Conservation (phyloP, 169 alveolate species). For the Cryptosporidium sp. region DNA sequence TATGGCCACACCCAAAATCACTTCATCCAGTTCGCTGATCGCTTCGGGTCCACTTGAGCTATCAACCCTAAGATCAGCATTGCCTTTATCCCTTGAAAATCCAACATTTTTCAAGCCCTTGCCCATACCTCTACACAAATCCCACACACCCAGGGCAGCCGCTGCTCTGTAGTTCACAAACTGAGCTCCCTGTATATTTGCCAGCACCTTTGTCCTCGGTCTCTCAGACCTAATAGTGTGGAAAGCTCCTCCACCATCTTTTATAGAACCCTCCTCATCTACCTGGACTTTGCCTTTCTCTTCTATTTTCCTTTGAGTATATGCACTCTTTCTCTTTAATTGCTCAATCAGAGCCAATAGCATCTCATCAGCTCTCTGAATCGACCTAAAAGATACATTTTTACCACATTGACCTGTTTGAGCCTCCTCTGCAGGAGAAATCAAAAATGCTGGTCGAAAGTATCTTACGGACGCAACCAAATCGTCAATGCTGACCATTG, state of each 20-base stretch:
- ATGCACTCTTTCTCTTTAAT: neutral
- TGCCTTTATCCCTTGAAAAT: constrained; percentile 12
- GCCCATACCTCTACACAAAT: constrained; percentile 56
- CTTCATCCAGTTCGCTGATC: constrained; percentile 15
- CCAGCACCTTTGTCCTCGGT: constrained; percentile 18
- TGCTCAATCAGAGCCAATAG: constrained; percentile 1
- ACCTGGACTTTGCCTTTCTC: too few relatives aligned
- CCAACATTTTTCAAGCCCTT: constrained; percentile 50
- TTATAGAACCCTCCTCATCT: neutral
- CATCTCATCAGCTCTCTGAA: constrained; percentile 35
- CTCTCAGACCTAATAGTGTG: neutral
- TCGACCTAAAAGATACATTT: constrained; percentile 53
- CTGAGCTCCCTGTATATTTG: constrained; percentile 74
- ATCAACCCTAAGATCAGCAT: constrained; percentile 7
- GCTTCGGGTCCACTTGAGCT: neutral
- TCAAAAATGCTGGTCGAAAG: constrained; percentile 39
- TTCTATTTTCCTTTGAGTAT: neutral
- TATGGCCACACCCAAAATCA: constrained; percentile 61
- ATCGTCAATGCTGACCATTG: constrained; percentile 8
- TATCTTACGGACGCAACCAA: constrained; percentile 19
- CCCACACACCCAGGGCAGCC: constrained; percentile 64
- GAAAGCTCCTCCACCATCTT: neutral
- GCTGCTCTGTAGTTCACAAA: constrained; percentile 58
- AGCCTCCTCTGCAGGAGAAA: constrained; percentile 72
- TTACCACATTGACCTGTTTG: constrained; percentile 45